Evolutionary conservation across 169 alveolate species (phyloP).

Genomic region (Plasmodium inui): DNA sequence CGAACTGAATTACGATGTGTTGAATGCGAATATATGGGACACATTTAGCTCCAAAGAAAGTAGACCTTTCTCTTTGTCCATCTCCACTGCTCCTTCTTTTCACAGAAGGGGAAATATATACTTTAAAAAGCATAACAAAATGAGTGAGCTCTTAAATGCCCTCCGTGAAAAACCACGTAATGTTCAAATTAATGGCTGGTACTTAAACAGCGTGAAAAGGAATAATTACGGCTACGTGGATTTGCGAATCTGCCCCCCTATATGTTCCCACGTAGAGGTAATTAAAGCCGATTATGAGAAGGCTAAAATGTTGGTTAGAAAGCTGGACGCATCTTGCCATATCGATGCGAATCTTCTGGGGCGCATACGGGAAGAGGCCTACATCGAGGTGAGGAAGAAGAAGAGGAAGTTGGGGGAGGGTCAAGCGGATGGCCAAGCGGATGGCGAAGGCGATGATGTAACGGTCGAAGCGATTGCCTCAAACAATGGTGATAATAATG

Average conservation of each 20-base stretch:
- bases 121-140: constrained; percentile 30
- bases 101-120: constrained; percentile 56
- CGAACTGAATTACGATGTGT: constrained; percentile 1
- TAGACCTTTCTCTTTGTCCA: constrained; percentile 18
- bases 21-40: constrained; percentile 72
- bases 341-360: constrained; percentile 3
- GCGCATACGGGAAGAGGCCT: constrained; percentile 2
- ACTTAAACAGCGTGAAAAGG: constrained; percentile 30
- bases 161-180: constrained; percentile 36
- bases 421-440: not conserved
- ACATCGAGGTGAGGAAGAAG: not conserved
- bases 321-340: constrained; percentile 39
- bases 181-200: constrained; percentile 21
- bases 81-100: constrained; percentile 9
- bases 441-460: not conserved
- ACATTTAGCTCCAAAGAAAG: constrained; percentile 19
- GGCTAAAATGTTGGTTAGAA: constrained; percentile 40
- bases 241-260: constrained; percentile 67
- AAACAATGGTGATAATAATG: not conserved
- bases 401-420: constrained; percentile 20
- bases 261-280: constrained; percentile 56
- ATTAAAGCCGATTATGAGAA: constrained; percentile 44
- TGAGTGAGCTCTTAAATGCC: not conserved
- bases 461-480: not conserved
- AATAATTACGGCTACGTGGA: constrained; percentile 48